Conservation (phyloP, 2,329 filamentous ascomycete genomes). For the Nemania abortiva region DNA sequence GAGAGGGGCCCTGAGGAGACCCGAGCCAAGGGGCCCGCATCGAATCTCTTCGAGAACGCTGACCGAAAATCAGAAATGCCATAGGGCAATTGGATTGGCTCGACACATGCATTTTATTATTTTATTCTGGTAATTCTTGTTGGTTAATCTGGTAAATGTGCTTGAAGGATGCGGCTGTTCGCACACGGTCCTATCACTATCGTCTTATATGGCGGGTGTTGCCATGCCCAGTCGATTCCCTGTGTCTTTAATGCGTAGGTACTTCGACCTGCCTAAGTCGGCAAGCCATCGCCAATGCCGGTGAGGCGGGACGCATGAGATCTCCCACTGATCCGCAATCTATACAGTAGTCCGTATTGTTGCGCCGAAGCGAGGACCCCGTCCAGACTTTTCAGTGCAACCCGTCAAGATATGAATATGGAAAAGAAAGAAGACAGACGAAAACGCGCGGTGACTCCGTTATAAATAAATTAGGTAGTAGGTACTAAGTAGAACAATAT, state of each 20-base stretch:
- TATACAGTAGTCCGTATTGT: background rate
- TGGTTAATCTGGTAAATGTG: conserved; percentile 34
- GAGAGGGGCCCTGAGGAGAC: conserved; percentile 23
- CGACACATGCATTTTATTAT: conserved; percentile 5
- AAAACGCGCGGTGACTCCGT: background rate
- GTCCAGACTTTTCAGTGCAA: conserved; percentile 5
- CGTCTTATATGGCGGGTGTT: conserved; percentile 11
- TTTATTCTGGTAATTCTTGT: background rate
- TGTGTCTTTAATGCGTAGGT: background rate
- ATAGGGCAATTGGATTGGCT: conserved; percentile 30
- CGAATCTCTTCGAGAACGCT: conserved; percentile 30
- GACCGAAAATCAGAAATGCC: conserved; percentile 14
- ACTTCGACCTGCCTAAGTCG: conserved; percentile 41
- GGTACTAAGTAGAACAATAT: no score
- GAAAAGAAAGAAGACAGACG: background rate
- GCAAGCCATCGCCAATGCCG: conserved; percentile 32
- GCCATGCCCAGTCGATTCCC: conserved; percentile 7
- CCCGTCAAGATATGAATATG: background rate
- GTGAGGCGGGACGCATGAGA: conserved; percentile 36
- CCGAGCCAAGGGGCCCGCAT: conserved; percentile 30
- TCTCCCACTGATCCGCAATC: conserved; percentile 24
- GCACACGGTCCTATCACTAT: conserved; percentile 7
- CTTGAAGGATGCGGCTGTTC: conserved; percentile 33
- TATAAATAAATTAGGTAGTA: background rate
- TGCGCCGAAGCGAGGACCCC: conserved; percentile 24